phyloP scores from a whole-genome alignment of 441 rosid genomes.

The Brassica balearica region DNA sequence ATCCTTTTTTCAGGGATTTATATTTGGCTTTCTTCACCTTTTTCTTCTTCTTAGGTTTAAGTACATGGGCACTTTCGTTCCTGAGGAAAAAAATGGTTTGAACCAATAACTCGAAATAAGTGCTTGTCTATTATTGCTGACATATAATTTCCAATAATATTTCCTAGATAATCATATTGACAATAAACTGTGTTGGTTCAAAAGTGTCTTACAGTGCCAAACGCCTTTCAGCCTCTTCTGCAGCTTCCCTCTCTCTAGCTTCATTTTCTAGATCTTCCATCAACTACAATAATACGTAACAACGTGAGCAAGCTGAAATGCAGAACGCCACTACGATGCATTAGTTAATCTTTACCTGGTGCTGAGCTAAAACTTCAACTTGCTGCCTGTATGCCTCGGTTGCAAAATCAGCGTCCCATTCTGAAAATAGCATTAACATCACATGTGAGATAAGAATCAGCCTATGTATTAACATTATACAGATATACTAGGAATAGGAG shows the following conservation, averaged over 20 bases:
- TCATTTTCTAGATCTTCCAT: constrained; percentile 96
- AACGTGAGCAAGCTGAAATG: constrained; percentile 41
- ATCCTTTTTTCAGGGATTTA: constrained; percentile 91
- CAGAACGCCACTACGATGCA: constrained; percentile 23
- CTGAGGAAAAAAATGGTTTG: constrained; percentile 50
- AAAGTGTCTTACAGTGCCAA: constrained; percentile 67
- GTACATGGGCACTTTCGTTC: constrained; percentile 59
- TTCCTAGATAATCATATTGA: constrained; percentile 27
- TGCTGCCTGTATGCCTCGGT: constrained; percentile 99
- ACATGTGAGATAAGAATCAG: constrained; percentile 35
- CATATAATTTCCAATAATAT: constrained; percentile 12
- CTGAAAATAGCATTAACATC: constrained; percentile 51
- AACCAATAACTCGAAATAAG: constrained; percentile 16
- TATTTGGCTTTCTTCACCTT: constrained; percentile 91
- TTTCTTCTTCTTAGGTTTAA: constrained; percentile 86
- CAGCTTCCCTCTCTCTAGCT: constrained; percentile 86
- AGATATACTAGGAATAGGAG: constrained; percentile 22
- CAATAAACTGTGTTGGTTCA: constrained; percentile 35
- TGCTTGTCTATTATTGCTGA: constrained; percentile 4
- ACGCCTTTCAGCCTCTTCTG: constrained; percentile 57
- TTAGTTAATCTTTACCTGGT: constrained; percentile 71
- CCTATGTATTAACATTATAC: constrained; percentile 23
- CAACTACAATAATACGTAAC: constrained; percentile 59
- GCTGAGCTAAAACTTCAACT: constrained; percentile 93
- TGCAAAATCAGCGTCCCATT: constrained; percentile 99